These are phyloP conservation scores for Stephania cephalantha DNA, from an alignment of 164 flowering plant genomes.

Conservation along the genomic window DNA sequence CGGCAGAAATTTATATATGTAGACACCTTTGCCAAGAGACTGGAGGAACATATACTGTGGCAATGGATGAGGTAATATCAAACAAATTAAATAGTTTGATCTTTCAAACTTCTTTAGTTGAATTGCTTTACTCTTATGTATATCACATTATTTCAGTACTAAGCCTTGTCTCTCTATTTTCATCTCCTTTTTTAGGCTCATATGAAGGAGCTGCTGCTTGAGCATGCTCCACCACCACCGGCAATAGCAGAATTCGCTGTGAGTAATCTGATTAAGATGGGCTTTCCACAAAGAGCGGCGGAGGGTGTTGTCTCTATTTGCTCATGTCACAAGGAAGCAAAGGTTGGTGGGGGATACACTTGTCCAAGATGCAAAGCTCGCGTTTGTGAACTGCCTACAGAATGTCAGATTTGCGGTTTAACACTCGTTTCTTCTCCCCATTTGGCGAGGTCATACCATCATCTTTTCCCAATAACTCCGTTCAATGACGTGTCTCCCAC, in stretches of 20 bases:
- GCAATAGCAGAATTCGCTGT: conserved; percentile 93
- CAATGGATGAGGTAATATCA: conserved; percentile 79
- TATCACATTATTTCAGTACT: background rate
- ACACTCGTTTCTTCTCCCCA: conserved; percentile 98
- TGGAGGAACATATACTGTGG: conserved; percentile 78
- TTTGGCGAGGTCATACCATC: conserved; percentile 97
- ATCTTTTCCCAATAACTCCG: conserved; percentile 79
- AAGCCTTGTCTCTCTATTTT: conserved; percentile 2
- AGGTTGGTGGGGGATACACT: conserved; percentile 85
- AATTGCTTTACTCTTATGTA: too few relatives aligned
- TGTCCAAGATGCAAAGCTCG: conserved; percentile 98
- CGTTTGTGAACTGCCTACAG: conserved; percentile 87
- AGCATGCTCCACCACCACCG: conserved; percentile 96
- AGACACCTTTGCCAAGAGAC: conserved; percentile 92
- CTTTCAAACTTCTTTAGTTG: background rate
- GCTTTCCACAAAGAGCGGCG: conserved; percentile 94
- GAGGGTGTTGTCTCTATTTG: conserved; percentile 89
- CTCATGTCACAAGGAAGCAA: conserved; percentile 87
- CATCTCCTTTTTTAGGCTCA: conserved; percentile 47
- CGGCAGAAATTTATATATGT: conserved; percentile 90
- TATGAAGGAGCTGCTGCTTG: conserved; percentile 72
- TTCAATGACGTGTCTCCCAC: conserved; percentile 64
- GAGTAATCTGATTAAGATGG: conserved; percentile 90
- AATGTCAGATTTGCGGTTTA: conserved; percentile 82
- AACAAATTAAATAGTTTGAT: background rate